These are phyloP conservation scores for Talaromyces sp. DNA, from an alignment of 2,329 filamentous ascomycete genomes.

Conservation along the genomic window DNA sequence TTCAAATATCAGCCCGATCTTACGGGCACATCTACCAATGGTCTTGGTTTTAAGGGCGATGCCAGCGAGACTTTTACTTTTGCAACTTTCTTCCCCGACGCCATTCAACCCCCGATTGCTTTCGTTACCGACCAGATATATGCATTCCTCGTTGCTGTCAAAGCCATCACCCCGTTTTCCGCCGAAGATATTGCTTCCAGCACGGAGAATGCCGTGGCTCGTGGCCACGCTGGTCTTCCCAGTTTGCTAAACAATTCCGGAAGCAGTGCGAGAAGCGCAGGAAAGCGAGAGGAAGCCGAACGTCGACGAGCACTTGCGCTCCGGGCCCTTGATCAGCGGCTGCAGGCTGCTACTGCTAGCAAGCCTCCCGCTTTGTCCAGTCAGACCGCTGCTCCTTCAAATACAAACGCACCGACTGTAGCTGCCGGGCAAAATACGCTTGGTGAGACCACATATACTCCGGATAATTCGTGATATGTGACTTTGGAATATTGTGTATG, in stretches of 20 bases:
- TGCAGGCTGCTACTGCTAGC: constrained; percentile 73
- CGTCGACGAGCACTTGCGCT: constrained; percentile 82
- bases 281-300: constrained; percentile 87
- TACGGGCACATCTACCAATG: constrained; percentile 53
- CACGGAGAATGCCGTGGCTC: constrained; percentile 66
- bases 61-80: constrained; percentile 96
- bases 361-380: constrained; percentile 35
- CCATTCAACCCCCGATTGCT: constrained; percentile 72
- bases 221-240: constrained; percentile 59
- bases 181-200: constrained; percentile 72
- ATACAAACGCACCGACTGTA: constrained; percentile 55
- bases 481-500: neutral
- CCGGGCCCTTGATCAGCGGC: constrained; percentile 84
- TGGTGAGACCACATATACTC: constrained; percentile 68
- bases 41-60: constrained; percentile 70
- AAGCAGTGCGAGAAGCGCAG: constrained; percentile 47
- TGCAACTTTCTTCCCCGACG: constrained; percentile 88
- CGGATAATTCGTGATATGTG: constrained; percentile 50
- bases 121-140: constrained; percentile 73
- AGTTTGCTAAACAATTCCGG: constrained; percentile 53
- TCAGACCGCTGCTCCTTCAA: constrained; percentile 33
- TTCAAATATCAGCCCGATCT: constrained; percentile 67
- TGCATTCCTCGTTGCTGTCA: constrained; percentile 67
- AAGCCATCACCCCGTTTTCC: constrained; percentile 81
- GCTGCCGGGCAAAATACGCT: constrained; percentile 57